Evolutionary conservation across 2,329 filamentous ascomycete species (phyloP).

Genomic region (Pyrenochaeta sp.): DNA sequence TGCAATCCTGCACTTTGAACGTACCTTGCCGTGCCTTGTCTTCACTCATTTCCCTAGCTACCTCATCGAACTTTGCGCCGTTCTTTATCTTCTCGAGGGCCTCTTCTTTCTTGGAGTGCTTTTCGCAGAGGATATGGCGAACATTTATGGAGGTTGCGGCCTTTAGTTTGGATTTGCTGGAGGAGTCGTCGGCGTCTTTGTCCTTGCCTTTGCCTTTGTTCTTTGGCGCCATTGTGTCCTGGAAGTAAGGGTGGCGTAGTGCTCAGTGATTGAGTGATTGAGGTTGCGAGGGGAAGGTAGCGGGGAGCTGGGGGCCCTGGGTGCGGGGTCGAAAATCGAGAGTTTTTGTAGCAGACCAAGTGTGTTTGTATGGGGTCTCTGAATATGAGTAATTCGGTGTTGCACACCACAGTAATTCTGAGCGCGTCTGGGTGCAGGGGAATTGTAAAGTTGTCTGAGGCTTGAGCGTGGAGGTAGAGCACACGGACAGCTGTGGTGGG

Average conservation of each 20-base stretch:
- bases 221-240: slow-evolving; percentile 33
- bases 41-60: slow-evolving; percentile 76
- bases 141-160: slow-evolving; percentile 74
- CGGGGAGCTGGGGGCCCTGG: too few species aligned
- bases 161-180: slow-evolving; percentile 58
- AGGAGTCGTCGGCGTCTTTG: slow-evolving; percentile 29
- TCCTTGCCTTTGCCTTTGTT: slow-evolving; percentile 39
- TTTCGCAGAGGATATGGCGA: slow-evolving; percentile 79
- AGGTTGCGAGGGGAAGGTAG: background rate
- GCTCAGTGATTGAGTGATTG: background rate
- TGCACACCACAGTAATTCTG: too few species aligned
- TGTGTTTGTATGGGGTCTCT: background rate
- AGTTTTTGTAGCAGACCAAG: too few species aligned
- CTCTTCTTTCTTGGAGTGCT: slow-evolving; percentile 80
- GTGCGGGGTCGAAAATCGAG: too few species aligned
- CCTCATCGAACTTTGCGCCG: slow-evolving; percentile 77
- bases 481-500: too few species aligned
- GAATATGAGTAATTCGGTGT: too few species aligned
- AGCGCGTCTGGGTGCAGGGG: too few species aligned
- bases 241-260: too few species aligned
- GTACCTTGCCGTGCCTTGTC: slow-evolving; percentile 72
- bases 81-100: slow-evolving; percentile 72
- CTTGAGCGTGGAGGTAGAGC: too few species aligned
- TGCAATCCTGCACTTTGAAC: too few species aligned
- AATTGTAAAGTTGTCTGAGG: too few species aligned